Evolutionary conservation across 2,329 filamentous ascomycete genomes (phyloP).

Genomic region (Cytospora schulzeri): DNA sequence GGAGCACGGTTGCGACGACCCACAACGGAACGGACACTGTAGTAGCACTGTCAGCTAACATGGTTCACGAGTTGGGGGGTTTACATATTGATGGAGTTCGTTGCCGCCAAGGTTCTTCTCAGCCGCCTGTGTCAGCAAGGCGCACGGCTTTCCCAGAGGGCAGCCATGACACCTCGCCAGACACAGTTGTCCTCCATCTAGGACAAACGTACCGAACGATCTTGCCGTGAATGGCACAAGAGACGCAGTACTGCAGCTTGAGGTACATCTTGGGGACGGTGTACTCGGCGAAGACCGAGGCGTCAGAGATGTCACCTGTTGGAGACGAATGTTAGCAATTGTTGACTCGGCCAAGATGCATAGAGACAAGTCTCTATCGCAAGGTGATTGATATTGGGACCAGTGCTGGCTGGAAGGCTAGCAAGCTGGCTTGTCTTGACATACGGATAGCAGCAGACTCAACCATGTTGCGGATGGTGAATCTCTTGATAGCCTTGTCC

Average conservation of each 20-base stretch:
- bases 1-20: slow-evolving; percentile 99
- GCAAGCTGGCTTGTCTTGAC: slow-evolving; percentile 44
- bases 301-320: slow-evolving; percentile 99
- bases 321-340: slow-evolving; percentile 16
- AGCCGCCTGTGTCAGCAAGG: slow-evolving; percentile 43
- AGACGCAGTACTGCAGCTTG: slow-evolving; percentile 99
- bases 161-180: slow-evolving; percentile 28
- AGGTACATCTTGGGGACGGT: slow-evolving; percentile 99
- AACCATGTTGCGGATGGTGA: slow-evolving; percentile 99
- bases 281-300: slow-evolving; percentile 99
- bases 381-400: not conserved
- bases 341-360: slow-evolving; percentile 11
- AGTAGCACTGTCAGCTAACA: slow-evolving; percentile 44
- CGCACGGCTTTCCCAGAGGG: slow-evolving; percentile 16
- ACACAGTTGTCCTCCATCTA: slow-evolving; percentile 60
- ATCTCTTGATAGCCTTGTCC: slow-evolving; percentile 99
- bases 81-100: slow-evolving; percentile 23
- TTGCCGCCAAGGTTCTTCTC: slow-evolving; percentile 47
- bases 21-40: slow-evolving; percentile 92
- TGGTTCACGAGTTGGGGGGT: slow-evolving; percentile 31
- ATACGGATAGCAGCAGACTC: slow-evolving; percentile 99
- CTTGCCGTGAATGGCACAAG: slow-evolving; percentile 99
- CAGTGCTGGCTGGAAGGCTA: not conserved
- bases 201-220: slow-evolving; percentile 93
- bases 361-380: not conserved